Conservation (phyloP, 805 yeast species). For the Scheffersomyces ergatensis region DNA sequence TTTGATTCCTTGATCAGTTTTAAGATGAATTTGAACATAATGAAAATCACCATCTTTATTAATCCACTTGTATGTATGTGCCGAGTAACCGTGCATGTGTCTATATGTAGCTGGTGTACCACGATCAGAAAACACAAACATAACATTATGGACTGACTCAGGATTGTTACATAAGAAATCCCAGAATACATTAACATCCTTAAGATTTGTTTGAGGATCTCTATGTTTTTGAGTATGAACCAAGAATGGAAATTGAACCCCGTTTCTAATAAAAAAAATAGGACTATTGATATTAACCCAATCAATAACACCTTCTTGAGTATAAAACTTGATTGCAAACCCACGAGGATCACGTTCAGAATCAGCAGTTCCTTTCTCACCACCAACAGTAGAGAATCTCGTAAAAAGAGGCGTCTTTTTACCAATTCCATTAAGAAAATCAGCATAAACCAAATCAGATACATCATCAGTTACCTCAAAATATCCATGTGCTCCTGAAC, state of each 20-base stretch:
- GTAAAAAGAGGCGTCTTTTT: conserved; percentile 41
- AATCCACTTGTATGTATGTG: conserved; percentile 60
- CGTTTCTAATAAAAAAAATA: conserved; percentile 62
- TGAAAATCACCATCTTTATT: conserved; percentile 48
- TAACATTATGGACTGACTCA: conserved; percentile 56
- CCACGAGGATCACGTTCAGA: conserved; percentile 72
- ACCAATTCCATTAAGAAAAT: conserved; percentile 39
- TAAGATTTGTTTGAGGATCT: conserved; percentile 50
- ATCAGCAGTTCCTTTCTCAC: conserved; percentile 66
- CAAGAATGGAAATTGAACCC: conserved; percentile 60
- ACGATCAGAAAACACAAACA: conserved; percentile 57
- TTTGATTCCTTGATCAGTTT: conserved; percentile 48
- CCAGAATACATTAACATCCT: conserved; percentile 56
- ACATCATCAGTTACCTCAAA: conserved; percentile 52
- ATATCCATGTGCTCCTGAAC: conserved; percentile 60
- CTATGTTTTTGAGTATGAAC: conserved; percentile 67
- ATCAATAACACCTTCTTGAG: conserved; percentile 67
- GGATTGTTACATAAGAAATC: conserved; percentile 55
- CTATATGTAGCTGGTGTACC: conserved; percentile 58
- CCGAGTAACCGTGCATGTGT: conserved; percentile 61
- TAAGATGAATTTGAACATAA: conserved; percentile 56
- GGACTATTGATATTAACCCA: conserved; percentile 78
- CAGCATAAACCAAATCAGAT: conserved; percentile 44
- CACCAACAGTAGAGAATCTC: conserved; percentile 68
- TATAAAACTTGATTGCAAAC: conserved; percentile 61